These are phyloP conservation scores for Pythium folliculosum DNA, from an alignment of 352 stramenopile genomes.

Conservation along the genomic window DNA sequence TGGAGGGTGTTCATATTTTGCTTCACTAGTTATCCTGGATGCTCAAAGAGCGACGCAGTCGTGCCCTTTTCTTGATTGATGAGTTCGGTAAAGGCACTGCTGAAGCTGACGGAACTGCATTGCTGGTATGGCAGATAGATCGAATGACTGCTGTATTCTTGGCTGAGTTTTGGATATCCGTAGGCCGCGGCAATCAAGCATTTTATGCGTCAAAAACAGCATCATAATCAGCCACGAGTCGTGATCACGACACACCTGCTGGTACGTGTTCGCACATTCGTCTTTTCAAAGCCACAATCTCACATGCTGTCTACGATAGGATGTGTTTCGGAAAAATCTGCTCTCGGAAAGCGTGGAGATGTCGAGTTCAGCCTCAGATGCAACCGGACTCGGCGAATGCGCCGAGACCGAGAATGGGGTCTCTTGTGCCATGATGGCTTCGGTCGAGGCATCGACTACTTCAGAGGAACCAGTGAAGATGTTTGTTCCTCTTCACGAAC, in stretches of 20 bases:
- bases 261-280: slow-evolving; percentile 32
- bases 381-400: background rate
- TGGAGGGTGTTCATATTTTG: background rate
- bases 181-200: slow-evolving; percentile 69
- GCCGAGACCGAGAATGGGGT: slow-evolving; percentile 18
- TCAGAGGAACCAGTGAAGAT: slow-evolving; percentile 18
- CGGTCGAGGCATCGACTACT: slow-evolving; percentile 19
- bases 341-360: background rate
- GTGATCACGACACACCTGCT: slow-evolving; percentile 84
- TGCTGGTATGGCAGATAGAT: slow-evolving; percentile 53
- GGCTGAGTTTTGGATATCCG: slow-evolving; percentile 20
- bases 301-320: slow-evolving; percentile 3
- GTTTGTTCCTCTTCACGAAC: slow-evolving; percentile 58
- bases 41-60: slow-evolving; percentile 65
- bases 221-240: slow-evolving; percentile 45
- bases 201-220: slow-evolving; percentile 37
- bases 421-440: slow-evolving; percentile 63
- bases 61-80: slow-evolving; percentile 80
- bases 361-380: background rate
- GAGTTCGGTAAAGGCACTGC: slow-evolving; percentile 87
- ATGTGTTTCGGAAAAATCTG: slow-evolving; percentile 20
- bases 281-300: background rate
- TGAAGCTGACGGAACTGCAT: slow-evolving; percentile 69
- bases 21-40: slow-evolving; percentile 73
- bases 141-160: background rate